phyloP scores from a whole-genome alignment of 2,329 filamentous ascomycete genomes.

The Ophidiomyces ophidiicola region DNA sequence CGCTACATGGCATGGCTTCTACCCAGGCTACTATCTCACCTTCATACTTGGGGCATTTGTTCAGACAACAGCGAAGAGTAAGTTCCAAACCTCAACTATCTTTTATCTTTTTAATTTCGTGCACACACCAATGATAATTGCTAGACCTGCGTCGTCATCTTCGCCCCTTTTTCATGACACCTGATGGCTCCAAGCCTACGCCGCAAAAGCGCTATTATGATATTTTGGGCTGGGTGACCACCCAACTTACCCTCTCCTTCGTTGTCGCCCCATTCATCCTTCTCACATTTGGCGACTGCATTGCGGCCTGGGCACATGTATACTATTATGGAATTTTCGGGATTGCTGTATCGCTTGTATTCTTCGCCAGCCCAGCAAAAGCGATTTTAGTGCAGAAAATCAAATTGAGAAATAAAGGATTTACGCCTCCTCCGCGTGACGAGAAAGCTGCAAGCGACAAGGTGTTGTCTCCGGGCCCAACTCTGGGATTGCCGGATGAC shows the following conservation, averaged over 20 bases:
- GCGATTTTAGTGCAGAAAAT: slow-evolving; percentile 44
- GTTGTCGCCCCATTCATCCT: slow-evolving; percentile 74
- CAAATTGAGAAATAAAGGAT: slow-evolving; percentile 40
- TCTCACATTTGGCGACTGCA: slow-evolving; percentile 56
- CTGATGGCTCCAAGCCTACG: slow-evolving; percentile 56
- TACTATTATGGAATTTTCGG: slow-evolving; percentile 76
- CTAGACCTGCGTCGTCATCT: slow-evolving; percentile 77
- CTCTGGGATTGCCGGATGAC: slow-evolving; percentile 69
- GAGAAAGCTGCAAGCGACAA: slow-evolving; percentile 32
- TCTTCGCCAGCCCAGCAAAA: slow-evolving; percentile 74
- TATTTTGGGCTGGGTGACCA: slow-evolving; percentile 57
- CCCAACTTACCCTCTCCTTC: slow-evolving; percentile 75
- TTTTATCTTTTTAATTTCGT: slow-evolving; percentile 1
- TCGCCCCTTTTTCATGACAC: slow-evolving; percentile 82
- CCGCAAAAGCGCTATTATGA: slow-evolving; percentile 79
- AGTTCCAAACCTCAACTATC: slow-evolving; percentile 27
- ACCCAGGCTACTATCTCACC: slow-evolving; percentile 85
- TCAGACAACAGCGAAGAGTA: slow-evolving; percentile 90
- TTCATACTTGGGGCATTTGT: slow-evolving; percentile 85
- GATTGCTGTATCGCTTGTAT: slow-evolving; percentile 51
- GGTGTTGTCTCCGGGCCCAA: slow-evolving; percentile 51
- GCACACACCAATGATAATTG: slow-evolving; percentile 15
- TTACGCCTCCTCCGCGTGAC: slow-evolving; percentile 18
- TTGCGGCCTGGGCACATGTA: slow-evolving; percentile 68
- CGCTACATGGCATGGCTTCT: slow-evolving; percentile 96